Conservation (phyloP, 2,329 filamentous ascomycete genomes). For the Penicillium glabrum region DNA sequence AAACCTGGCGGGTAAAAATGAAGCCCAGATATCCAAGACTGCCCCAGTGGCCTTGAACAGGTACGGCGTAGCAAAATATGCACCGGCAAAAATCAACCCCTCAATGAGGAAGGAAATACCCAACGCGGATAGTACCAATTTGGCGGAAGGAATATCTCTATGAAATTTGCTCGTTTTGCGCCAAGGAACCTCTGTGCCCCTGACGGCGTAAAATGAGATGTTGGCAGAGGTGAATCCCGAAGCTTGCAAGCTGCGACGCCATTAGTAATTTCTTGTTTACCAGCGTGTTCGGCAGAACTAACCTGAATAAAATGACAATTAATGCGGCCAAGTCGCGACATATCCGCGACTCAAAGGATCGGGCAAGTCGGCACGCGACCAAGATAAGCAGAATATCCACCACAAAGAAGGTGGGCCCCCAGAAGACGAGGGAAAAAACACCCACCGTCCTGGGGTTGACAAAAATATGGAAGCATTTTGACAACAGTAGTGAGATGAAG, state of each 20-base stretch:
- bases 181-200: constrained; percentile 26
- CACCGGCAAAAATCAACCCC: not conserved
- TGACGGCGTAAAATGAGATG: constrained; percentile 19
- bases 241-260: constrained; percentile 4
- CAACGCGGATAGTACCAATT: constrained; percentile 1
- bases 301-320: constrained; percentile 7
- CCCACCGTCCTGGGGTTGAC: constrained; percentile 5
- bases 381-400: constrained; percentile 12
- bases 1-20: constrained; percentile 1
- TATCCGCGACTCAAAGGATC: constrained; percentile 8
- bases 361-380: constrained; percentile 10
- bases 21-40: constrained; percentile 9
- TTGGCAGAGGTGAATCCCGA: constrained; percentile 20
- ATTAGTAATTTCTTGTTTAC: not conserved
- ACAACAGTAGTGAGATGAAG: constrained; percentile 10
- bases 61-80: constrained; percentile 16
- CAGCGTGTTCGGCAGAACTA: not conserved
- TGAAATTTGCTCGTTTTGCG: constrained; percentile 10
- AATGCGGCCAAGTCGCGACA: constrained; percentile 5
- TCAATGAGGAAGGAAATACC: constrained; percentile 12
- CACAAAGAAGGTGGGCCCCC: constrained; percentile 15
- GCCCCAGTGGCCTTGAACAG: constrained; percentile 7
- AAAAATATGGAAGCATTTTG: constrained; percentile 14
- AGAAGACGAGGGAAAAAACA: constrained; percentile 1
- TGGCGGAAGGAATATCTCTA: not conserved